Base-by-base conservation (phyloP, 495 filamentous ascomycete genomes). In the Neurospora hispaniola region DNA sequence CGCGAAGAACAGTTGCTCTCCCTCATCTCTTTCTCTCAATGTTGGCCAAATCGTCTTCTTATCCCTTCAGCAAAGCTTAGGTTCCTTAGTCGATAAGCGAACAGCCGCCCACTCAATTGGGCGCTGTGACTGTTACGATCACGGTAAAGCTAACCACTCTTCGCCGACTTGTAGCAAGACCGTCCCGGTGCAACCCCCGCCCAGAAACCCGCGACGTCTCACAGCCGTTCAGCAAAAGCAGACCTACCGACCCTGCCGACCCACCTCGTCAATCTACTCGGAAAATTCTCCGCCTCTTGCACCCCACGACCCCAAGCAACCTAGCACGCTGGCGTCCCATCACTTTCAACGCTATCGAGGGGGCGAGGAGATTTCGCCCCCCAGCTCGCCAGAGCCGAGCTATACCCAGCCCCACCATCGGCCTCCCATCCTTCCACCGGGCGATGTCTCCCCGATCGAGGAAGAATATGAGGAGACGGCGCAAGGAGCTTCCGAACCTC, bases 381-480 rank as follows among this genome's bases (percentile, higher is more conserved):
- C 84, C 11, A 86, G 84, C 80, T 86, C 84, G 54, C 83, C 84
- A 43, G 84, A 85, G 77, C 78, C 76, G 2, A 77, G 78, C 23
- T 75, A 74, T 39, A 54, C 16, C 18, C 73, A 39, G 16, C 73
- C 73, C 69, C 54, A 68, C 77, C 59, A 70, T 77, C 59, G 79
- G 75, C 68, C 77, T 38, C 70, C 54, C 44, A 18, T 71, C 35
- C 16, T 38, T 9, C 43, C 54, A 4, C 54, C 54, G 27, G 78
- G 75, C 46, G 84, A 86, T 70, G 85, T 88, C 23, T 88, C 86
- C 44, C 86, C 86, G 35, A 87, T 88, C 38, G 85, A 88, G 72
- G 85, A 86, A 72, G 80, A 81, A 27, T 73, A 77, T 41, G 75
- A 69, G 9, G 69, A 59, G 40, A 43, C 40, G 35, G n/a, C 39